Conservation (phyloP, 371 early-diverging fungal genomes). For the Parasitella parasitica region DNA sequence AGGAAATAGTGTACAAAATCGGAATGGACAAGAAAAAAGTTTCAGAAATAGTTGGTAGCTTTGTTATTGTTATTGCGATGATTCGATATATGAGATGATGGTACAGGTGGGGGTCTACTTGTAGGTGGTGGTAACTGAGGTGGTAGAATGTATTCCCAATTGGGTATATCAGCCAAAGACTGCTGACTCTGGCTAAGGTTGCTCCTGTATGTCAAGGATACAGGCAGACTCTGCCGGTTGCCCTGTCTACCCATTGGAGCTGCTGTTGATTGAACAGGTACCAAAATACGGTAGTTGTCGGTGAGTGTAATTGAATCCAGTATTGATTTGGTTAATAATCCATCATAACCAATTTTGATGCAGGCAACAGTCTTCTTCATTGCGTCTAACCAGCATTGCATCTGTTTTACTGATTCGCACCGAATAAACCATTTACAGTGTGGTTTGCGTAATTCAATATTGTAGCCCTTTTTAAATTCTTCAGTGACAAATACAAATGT, state of each 20-base stretch:
- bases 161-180: constrained; percentile 39
- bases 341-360: constrained; percentile 34
- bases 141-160: constrained; percentile 39
- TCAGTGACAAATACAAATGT: constrained; percentile 49
- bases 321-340: constrained; percentile 14
- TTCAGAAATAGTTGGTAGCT: constrained; percentile 25
- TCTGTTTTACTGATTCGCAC: constrained; percentile 35
- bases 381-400: constrained; percentile 38
- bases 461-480: constrained; percentile 42
- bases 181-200: constrained; percentile 15
- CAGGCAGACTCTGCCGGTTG: constrained; percentile 14
- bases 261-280: constrained; percentile 1
- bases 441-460: constrained; percentile 45
- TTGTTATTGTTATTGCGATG: constrained; percentile 1
- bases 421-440: constrained; percentile 41
- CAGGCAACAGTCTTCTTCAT: constrained; percentile 47
- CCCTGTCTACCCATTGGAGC: neutral
- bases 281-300: constrained; percentile 35
- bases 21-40: neutral
- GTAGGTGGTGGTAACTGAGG: constrained; percentile 43
- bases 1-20: constrained; percentile 8
- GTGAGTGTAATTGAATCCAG: constrained; percentile 26
- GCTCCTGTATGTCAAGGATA: neutral
- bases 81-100: neutral
- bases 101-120: constrained; percentile 34